Evolutionary conservation across 108 stramenopile genomes (phyloP), one percentile per base, ranked within the genome.

Genomic region (Cyclotella atomus): DNA sequence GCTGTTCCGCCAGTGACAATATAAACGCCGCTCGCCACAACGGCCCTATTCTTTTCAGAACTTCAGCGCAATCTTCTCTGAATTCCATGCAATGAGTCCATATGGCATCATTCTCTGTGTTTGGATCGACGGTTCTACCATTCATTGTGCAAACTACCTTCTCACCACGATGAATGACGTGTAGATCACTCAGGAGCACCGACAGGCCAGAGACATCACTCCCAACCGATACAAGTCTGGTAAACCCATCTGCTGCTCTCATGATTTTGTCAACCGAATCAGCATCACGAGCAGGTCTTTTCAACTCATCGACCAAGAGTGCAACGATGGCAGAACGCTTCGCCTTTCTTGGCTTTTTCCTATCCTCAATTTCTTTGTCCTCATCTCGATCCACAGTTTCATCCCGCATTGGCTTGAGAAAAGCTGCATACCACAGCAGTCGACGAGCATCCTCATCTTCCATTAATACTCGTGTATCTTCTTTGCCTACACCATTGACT

Each of bases 21-120:
- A 94, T 75, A 7, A 94, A 71, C 4, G 89, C 84, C 7, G 89
- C 90, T 67, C 90, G 71, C 93, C 93, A 94, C 27, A 90, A 65
- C 0, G 85, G 74, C 5, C 90, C 90, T 47, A 90, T 77, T 34
- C 79, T 81, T 12, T 68, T 76, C 33, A 94, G 49, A 35, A 88
- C 59, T 29, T 85, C 68, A 35, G 87, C 72, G 47, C 81, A 84
- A 1, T 52, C 75, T 29, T 80, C 43, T 36, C 93, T 79, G 59
- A 91, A 91, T 29, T 91, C 89, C 89, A 92, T 90, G 6, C 89
- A 90, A 71, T 91, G 89, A 3, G 72, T 63, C 91, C 91, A 91
- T 15, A 88, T 71, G 10, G 91, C 88, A 68, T 90, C 89, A 21
- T 87, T 84, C 71, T 90, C 94, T 24, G 77, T 84, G 2, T 83